phyloP scores from a whole-genome alignment of 2,329 filamentous ascomycete species.

The Aspergillus jensenii region DNA sequence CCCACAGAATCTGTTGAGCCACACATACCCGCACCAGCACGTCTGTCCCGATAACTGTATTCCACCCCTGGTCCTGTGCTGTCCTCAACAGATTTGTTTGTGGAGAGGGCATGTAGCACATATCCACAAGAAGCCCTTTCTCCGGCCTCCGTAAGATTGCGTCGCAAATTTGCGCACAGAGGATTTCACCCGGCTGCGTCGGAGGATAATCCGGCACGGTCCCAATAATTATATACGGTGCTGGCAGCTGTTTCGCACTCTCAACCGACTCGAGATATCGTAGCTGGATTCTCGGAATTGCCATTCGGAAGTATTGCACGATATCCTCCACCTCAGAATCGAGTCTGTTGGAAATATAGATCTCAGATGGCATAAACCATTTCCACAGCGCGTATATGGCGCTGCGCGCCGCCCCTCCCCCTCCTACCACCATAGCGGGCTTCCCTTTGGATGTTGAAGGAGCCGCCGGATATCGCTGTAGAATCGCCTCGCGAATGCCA shows the following conservation, averaged over 20 bases:
- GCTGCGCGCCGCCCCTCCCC: background rate
- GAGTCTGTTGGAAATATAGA: background rate
- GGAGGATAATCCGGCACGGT: background rate
- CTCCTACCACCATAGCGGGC: background rate
- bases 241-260: background rate
- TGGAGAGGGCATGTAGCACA: background rate
- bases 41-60: background rate
- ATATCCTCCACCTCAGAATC: background rate
- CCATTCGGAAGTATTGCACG: background rate
- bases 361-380: background rate
- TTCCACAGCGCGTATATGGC: background rate
- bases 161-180: background rate
- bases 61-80: background rate
- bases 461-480: background rate
- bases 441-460: background rate
- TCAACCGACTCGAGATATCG: background rate
- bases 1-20: background rate
- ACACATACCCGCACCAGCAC: background rate
- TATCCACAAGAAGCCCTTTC: background rate
- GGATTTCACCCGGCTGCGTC: background rate
- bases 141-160: background rate
- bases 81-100: background rate
- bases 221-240: background rate
- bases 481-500: background rate
- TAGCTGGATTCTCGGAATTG: background rate